Conservation (phyloP, 2,329 filamentous ascomycete genomes). For the Aspergillus luchuensis region DNA sequence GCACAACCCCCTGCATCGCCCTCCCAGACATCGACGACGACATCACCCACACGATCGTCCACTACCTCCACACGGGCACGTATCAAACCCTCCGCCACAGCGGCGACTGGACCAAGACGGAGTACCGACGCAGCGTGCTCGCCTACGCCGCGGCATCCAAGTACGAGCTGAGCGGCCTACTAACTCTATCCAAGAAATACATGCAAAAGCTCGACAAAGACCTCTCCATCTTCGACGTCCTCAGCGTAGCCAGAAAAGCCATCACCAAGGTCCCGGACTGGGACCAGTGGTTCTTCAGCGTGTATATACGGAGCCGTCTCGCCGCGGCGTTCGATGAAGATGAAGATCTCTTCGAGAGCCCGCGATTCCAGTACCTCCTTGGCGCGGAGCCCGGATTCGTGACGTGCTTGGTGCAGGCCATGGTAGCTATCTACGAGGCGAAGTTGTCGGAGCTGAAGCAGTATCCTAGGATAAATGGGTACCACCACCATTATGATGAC, state of each 20-base stretch:
- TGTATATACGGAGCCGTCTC: neutral
- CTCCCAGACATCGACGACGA: conserved; percentile 9
- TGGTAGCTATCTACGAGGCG: conserved; percentile 5
- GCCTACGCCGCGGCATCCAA: neutral
- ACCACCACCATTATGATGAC: neutral
- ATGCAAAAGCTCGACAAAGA: conserved; percentile 8
- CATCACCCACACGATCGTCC: conserved; percentile 4
- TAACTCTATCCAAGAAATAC: conserved; percentile 2
- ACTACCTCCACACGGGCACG: conserved; percentile 1
- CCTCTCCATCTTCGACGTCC: conserved; percentile 7
- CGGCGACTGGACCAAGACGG: conserved; percentile 9
- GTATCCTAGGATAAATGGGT: neutral
- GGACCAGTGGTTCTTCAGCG: conserved; percentile 5
- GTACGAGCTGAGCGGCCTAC: neutral
- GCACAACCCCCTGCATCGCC: neutral
- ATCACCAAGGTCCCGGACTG: neutral
- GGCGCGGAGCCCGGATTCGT: conserved; percentile 1
- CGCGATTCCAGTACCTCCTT: conserved; percentile 5
- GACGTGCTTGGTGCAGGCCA: conserved; percentile 2
- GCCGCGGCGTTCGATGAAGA: conserved; percentile 4
- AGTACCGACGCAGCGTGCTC: conserved; percentile 8
- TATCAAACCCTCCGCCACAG: conserved; percentile 6
- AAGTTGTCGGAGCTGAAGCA: conserved; percentile 1
- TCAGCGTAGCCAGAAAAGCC: neutral
- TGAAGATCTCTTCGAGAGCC: conserved; percentile 3